Base-by-base conservation (phyloP, 169 alveolate species). In the Cryptosporidium bovis region DNA sequence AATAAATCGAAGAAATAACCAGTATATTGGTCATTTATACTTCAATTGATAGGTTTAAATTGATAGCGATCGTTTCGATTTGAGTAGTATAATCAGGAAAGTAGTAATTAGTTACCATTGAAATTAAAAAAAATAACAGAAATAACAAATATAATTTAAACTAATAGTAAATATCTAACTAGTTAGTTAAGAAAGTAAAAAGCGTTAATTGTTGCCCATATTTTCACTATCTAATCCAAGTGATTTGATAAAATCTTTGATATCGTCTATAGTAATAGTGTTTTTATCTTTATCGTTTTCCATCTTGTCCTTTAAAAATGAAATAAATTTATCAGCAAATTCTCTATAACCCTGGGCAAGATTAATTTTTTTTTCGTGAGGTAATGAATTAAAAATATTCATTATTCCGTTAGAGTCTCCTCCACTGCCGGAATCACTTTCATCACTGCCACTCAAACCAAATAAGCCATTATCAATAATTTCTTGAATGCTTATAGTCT, bases 281-380 rank as follows among this genome's bases (percentile, higher is more conserved):
- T 53, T 71, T 34, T 71, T 71, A 50, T 56, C 36, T 12, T 58
- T 64, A 34, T 71, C 58, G 20, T 71, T 51, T 20, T 44, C 46
- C 53, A 71, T 71, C 46, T 46, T 71, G 6, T 51, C 58, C 20
- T 20, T 53, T 18, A 71, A 58, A 56, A 71, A 71, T 34, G 51
- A 7, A 20, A 71, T 29, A 36, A 71, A 71, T 65, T 56, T 71
- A 44, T 71, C 84, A 71, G 84, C 84, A 33, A 71, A 71, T 58
- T 56, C 62, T 56, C 84, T 71, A 33, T 71, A 71, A 8, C 84
- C 84, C 20, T 56, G 84, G 16, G 84, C 84, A 16, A 71, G 55
- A 31, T 58, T 10, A 2, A 71, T 71, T 24, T 71, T 71, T 58
- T 71, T 71, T n/a, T 71, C 84, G 36, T 71, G 84, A 0, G 84